Conservation (phyloP, 805 yeast genomes). For the Metschnikowia continentalis region DNA sequence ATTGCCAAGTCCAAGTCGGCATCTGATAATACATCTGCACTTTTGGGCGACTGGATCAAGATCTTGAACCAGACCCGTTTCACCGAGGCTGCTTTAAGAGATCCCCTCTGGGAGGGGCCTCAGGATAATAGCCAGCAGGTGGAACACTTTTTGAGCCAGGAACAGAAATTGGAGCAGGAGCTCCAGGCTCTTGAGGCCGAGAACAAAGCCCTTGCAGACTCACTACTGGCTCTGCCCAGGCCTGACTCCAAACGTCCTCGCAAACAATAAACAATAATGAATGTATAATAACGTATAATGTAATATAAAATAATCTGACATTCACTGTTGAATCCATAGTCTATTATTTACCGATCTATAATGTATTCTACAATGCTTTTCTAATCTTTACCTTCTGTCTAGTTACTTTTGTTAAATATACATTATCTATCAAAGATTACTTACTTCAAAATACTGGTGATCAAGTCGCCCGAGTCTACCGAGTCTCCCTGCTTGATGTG, state of each 20-base stretch:
- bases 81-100: slow-evolving; percentile 33
- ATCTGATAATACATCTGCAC: slow-evolving; percentile 44
- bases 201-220: slow-evolving; percentile 20
- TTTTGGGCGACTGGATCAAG: slow-evolving; percentile 57
- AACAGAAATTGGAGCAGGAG: slow-evolving; percentile 23
- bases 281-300: background rate
- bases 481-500: slow-evolving; percentile 86
- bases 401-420: background rate
- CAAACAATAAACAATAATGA: background rate
- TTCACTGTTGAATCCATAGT: too few species aligned
- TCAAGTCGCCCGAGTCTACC: slow-evolving; percentile 90
- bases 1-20: slow-evolving; percentile 35
- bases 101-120: slow-evolving; percentile 19
- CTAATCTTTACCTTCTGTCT: background rate
- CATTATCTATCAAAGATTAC: background rate
- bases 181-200: slow-evolving; percentile 25
- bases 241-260: slow-evolving; percentile 27
- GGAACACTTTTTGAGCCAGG: slow-evolving; percentile 17
- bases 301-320: too few species aligned
- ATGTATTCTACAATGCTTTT: background rate
- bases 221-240: slow-evolving; percentile 21
- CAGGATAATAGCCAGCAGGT: slow-evolving; percentile 20
- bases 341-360: too few species aligned
- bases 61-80: slow-evolving; percentile 60
- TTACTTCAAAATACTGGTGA: slow-evolving; percentile 38